A percentile compares a stretch with the other conserved stretches of the same genome.
Evolutionary conservation across 2,329 filamentous ascomycete species (phyloP).

Genomic region (Aureobasidium vineae): DNA sequence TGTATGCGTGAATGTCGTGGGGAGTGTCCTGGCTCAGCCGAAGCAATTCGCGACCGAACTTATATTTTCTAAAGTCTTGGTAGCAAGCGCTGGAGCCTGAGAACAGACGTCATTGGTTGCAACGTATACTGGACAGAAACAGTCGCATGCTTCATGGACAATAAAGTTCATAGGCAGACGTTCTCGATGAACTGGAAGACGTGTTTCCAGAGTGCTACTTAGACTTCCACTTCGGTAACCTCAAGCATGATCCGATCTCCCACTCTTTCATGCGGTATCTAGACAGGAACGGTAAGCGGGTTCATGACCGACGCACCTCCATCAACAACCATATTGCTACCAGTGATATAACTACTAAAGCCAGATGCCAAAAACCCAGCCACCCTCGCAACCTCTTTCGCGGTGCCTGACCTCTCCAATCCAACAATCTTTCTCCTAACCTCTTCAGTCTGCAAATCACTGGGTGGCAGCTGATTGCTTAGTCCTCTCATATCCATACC

Average conservation of each 20-base stretch:
- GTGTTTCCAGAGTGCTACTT: background rate
- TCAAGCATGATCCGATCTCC: background rate
- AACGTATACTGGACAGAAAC: background rate
- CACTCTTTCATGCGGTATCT: background rate
- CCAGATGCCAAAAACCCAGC: constrained; percentile 62
- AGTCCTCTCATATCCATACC: constrained; percentile 53
- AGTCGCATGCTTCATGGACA: too few relatives aligned
- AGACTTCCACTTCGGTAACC: too few relatives aligned
- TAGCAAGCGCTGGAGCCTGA: background rate
- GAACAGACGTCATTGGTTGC: background rate
- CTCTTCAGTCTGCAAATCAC: constrained; percentile 52
- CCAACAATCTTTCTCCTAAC: constrained; percentile 55
- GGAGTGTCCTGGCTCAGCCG: background rate
- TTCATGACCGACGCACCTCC: constrained; percentile 52
- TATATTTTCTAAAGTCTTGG: background rate
- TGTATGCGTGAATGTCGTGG: background rate
- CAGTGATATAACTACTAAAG: constrained; percentile 62
- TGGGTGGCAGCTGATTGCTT: constrained; percentile 56
- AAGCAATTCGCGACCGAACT: background rate
- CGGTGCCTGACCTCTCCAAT: constrained; percentile 57
- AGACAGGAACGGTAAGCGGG: constrained; percentile 37
- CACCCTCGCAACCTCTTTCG: constrained; percentile 59
- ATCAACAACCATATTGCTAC: constrained; percentile 61
- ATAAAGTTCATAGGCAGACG: background rate
- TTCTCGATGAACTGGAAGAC: background rate